Percentiles rank a stretch among this genome's conserved stretches.
Evolutionary conservation across 176 grass and related monocot species (phyloP).

Genomic region (Musa acuminata): DNA sequence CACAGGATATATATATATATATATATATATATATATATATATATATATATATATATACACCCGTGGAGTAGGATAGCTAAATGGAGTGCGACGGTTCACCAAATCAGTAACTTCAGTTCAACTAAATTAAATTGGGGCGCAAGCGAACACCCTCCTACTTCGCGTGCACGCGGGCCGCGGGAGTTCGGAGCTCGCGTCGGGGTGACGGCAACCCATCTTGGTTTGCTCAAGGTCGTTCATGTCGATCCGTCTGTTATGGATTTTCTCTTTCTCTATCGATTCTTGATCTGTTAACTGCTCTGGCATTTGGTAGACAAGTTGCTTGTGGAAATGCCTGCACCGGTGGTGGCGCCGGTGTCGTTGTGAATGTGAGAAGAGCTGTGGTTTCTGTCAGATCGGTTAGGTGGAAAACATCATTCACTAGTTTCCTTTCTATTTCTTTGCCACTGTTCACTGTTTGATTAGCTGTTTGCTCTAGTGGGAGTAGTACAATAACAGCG

Average conservation of each 20-base stretch:
- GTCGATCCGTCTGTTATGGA: not conserved
- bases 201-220: not conserved
- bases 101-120: too few relatives aligned
- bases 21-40: too few relatives aligned
- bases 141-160: too few relatives aligned
- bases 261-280: not conserved
- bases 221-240: not conserved
- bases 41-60: too few relatives aligned
- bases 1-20: too few relatives aligned
- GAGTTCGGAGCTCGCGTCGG: not conserved
- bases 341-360: not conserved
- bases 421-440: not conserved
- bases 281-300: not conserved
- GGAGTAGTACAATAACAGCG: too few relatives aligned
- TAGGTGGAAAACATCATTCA: not conserved
- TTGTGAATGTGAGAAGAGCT: too few relatives aligned
- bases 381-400: too few relatives aligned
- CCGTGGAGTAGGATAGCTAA: too few relatives aligned
- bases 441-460: not conserved
- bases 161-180: not conserved
- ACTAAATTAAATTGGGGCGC: too few relatives aligned
- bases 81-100: too few relatives aligned
- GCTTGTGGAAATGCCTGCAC: not conserved
- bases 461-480: not conserved
- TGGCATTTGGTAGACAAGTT: not conserved